Conservation (phyloP, 805 yeast species). For the Saturnispora kantuleensis region DNA sequence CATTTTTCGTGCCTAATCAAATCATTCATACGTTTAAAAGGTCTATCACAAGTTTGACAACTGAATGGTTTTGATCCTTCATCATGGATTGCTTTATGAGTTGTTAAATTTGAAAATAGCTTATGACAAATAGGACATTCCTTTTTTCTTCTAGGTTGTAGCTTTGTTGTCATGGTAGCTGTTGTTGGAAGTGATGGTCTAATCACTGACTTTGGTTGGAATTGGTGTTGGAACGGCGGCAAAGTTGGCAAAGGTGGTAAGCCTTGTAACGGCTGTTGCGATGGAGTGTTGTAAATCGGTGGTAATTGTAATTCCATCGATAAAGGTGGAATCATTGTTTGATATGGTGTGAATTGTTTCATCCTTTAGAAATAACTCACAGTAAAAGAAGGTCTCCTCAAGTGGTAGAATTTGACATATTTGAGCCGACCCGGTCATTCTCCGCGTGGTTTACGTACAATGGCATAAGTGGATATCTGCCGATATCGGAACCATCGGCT, state of each 20-base stretch:
- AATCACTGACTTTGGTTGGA: not conserved
- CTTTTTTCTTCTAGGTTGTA: conserved; percentile 25
- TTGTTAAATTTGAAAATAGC: conserved; percentile 68
- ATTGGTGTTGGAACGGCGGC: too few relatives aligned
- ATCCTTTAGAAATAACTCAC: too few relatives aligned
- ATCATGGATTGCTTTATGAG: conserved; percentile 74
- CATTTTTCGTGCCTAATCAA: conserved; percentile 76
- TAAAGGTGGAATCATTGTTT: too few relatives aligned
- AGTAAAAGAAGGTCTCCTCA: too few relatives aligned
- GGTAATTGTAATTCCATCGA: not conserved
- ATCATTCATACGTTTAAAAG: conserved; percentile 84
- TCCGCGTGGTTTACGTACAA: too few relatives aligned
- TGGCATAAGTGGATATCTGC: too few relatives aligned
- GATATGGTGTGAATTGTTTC: too few relatives aligned
- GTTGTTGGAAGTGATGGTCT: not conserved
- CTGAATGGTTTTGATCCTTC: conserved; percentile 67
- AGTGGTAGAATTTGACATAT: too few relatives aligned
- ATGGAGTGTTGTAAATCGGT: not conserved
- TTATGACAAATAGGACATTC: conserved; percentile 31
- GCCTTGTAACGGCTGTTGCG: too few relatives aligned
- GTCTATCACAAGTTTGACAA: conserved; percentile 71
- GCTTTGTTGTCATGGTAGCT: not conserved
- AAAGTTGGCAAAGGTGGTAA: not conserved
- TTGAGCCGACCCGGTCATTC: too few relatives aligned
- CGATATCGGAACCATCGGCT: too few relatives aligned